Evolutionary conservation across 1,284 basidiomycete species (phyloP).

Genomic region (Lignosus rhinocerotis): DNA sequence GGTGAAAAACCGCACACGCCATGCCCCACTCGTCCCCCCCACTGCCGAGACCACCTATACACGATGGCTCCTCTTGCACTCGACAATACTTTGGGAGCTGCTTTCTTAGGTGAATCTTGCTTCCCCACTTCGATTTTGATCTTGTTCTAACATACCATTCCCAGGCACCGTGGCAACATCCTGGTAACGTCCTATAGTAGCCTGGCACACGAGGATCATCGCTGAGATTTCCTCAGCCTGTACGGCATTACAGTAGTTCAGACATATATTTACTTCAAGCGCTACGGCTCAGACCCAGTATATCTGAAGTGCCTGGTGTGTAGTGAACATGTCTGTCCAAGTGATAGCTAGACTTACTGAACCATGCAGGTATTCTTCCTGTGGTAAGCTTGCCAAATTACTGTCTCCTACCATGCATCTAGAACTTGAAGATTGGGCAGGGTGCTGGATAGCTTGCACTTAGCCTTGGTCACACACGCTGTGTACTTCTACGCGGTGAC

Average conservation of each 20-base stretch:
- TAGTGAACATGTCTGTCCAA: background rate
- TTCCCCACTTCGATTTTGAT: background rate
- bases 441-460: constrained; percentile 22
- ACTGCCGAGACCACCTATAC: background rate
- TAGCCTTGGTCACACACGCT: constrained; percentile 20
- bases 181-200: constrained; percentile 2
- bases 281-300: constrained; percentile 19
- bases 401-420: background rate
- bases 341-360: background rate
- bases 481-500: constrained; percentile 24
- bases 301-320: constrained; percentile 24
- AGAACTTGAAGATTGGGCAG: background rate
- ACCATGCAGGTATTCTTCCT: constrained; percentile 16
- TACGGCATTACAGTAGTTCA: constrained; percentile 30
- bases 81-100: constrained; percentile 22
- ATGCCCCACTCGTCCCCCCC: background rate
- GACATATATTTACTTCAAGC: constrained; percentile 27
- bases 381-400: constrained; percentile 10
- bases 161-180: constrained; percentile 20
- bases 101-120: constrained; percentile 14
- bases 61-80: constrained; percentile 11
- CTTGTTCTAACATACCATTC: background rate
- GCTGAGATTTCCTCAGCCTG: constrained; percentile 12
- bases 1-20: background rate
- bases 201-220: background rate